These are phyloP conservation scores for Colletotrichum lupini DNA, from an alignment of 2,329 filamentous ascomycete genomes.

Conservation along the genomic window DNA sequence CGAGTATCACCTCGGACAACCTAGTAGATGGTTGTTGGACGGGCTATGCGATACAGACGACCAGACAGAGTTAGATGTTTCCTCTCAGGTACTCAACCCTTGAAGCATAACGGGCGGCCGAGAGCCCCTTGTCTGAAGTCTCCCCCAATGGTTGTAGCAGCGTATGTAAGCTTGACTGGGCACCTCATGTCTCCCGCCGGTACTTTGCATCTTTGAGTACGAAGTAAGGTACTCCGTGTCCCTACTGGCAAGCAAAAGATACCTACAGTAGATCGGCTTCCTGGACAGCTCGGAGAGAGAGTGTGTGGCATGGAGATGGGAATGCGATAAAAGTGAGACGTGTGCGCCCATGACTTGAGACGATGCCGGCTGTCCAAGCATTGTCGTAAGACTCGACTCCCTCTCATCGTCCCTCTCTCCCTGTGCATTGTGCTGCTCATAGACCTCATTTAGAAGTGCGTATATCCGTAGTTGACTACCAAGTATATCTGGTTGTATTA, in stretches of 20 bases:
- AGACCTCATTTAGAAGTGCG: neutral
- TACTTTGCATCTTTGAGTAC: constrained; percentile 2
- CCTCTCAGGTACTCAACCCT: neutral
- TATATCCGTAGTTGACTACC: neutral
- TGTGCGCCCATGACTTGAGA: neutral
- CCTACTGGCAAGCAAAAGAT: neutral
- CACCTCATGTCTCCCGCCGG: neutral
- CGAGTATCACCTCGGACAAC: neutral
- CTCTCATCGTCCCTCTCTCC: constrained; percentile 26
- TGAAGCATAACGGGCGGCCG: neutral
- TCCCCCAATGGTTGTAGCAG: constrained; percentile 20
- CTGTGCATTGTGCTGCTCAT: neutral
- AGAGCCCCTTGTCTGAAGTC: constrained; percentile 1
- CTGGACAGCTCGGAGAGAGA: neutral
- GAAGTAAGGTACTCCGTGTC: neutral
- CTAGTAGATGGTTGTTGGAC: neutral
- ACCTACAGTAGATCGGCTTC: neutral
- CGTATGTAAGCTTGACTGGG: constrained; percentile 24
- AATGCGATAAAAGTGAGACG: constrained; percentile 21
- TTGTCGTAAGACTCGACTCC: constrained; percentile 22
- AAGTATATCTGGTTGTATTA: neutral
- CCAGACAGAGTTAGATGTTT: neutral
- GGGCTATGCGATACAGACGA: neutral
- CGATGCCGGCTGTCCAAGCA: neutral
- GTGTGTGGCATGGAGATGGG: constrained; percentile 10